These are phyloP conservation scores for Polytrichum formosum DNA, from an alignment of 225 moss, liverwort and hornwort species.

Conservation along the genomic window DNA sequence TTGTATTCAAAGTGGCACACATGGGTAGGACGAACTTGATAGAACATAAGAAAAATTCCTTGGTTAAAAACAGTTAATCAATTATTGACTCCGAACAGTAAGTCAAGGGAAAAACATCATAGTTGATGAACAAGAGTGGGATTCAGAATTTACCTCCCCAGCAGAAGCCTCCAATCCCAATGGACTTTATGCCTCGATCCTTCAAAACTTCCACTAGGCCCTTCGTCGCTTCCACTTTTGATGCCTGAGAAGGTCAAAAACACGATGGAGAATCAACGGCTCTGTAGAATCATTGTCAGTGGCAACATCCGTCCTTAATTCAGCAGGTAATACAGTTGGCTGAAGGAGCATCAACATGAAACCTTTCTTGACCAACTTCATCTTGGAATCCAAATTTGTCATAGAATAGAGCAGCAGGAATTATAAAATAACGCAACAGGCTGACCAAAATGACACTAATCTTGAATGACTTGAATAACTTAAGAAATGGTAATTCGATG, in stretches of 20 bases:
- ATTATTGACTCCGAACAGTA: no score
- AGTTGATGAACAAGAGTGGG: neutral
- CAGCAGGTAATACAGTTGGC: neutral
- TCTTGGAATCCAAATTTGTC: constrained; percentile 7
- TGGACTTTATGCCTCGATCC: constrained; percentile 38
- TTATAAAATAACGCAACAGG: neutral
- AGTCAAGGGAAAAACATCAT: no score
- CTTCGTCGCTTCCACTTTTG: constrained; percentile 17
- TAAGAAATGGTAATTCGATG: neutral
- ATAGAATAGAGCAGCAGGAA: neutral
- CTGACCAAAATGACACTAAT: neutral
- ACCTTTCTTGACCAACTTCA: no score
- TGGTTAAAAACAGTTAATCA: no score
- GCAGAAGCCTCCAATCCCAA: constrained; percentile 62
- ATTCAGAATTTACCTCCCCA: constrained; percentile 43
- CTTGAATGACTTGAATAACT: neutral
- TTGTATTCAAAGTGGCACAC: no score
- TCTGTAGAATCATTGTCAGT: neutral
- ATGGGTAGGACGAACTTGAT: no score
- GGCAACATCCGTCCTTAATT: neutral
- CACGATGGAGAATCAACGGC: neutral
- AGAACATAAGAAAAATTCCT: neutral
- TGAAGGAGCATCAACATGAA: neutral
- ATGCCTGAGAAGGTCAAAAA: constrained; percentile 16
- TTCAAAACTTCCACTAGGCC: constrained; percentile 58